phyloP scores from a whole-genome alignment of 2,329 filamentous ascomycete species.

The Colletotrichum neosansevieriae region DNA sequence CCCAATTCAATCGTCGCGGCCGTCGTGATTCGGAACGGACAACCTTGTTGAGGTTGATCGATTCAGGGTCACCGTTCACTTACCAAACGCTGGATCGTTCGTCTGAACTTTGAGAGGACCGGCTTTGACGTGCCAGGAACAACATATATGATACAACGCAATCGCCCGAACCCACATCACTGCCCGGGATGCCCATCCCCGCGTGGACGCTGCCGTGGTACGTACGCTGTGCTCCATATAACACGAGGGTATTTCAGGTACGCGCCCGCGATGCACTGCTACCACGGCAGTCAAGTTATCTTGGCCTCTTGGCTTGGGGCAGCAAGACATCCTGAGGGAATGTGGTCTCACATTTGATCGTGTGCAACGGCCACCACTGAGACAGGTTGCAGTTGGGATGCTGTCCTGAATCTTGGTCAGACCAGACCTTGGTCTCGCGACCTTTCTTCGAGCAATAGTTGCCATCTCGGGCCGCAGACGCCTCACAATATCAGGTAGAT shows the following conservation, averaged over 20 bases:
- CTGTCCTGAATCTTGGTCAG: background rate
- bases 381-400: background rate
- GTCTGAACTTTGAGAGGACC: background rate
- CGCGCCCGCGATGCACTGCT: conserved; percentile 11
- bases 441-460: too few relatives aligned
- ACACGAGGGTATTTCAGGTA: conserved; percentile 32
- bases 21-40: background rate
- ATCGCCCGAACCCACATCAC: conserved; percentile 72
- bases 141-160: conserved; percentile 19
- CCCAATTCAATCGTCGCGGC: background rate
- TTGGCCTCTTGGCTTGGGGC: conserved; percentile 28
- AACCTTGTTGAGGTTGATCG: background rate
- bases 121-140: conserved; percentile 25
- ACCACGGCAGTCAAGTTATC: conserved; percentile 21
- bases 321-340: background rate
- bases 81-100: background rate
- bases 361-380: background rate
- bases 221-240: conserved; percentile 28
- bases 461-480: too few relatives aligned
- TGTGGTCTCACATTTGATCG: background rate
- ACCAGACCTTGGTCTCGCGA: too few relatives aligned
- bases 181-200: conserved; percentile 80
- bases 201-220: conserved; percentile 71
- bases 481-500: background rate
- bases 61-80: too few relatives aligned